Percentiles rank a stretch among this genome's conserved stretches.
Conservation (phyloP, 2,329 filamentous ascomycete species). For the Scytalidium lignicola region DNA sequence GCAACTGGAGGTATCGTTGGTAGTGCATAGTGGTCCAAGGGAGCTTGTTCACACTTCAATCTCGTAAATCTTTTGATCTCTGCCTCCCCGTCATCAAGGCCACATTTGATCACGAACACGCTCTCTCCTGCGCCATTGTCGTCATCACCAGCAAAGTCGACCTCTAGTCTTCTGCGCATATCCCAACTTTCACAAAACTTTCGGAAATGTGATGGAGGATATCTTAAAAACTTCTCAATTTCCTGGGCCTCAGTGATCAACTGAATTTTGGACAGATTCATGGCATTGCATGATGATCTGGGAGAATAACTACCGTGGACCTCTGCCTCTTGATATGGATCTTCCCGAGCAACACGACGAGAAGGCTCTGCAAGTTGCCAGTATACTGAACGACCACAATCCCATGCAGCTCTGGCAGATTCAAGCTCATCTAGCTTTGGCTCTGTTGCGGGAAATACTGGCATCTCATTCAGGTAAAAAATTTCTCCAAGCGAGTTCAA, state of each 20-base stretch:
- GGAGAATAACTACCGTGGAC: slow-evolving; percentile 75
- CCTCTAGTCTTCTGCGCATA: slow-evolving; percentile 78
- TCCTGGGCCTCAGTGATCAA: slow-evolving; percentile 72
- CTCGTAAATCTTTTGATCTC: slow-evolving; percentile 54
- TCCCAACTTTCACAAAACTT: slow-evolving; percentile 82
- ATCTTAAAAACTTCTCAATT: slow-evolving; percentile 69
- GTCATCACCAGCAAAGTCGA: slow-evolving; percentile 84
- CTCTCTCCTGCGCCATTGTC: slow-evolving; percentile 70
- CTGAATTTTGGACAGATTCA: slow-evolving; percentile 67
- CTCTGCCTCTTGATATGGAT: slow-evolving; percentile 66
- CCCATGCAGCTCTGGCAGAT: slow-evolving; percentile 67
- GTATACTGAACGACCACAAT: slow-evolving; percentile 68
- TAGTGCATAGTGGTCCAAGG: slow-evolving; percentile 23
- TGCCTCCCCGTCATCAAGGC: slow-evolving; percentile 34
- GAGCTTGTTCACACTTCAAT: slow-evolving; percentile 32
- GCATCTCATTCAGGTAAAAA: slow-evolving; percentile 74
- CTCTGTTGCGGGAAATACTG: slow-evolving; percentile 46
- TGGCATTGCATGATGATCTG: slow-evolving; percentile 67
- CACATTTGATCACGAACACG: slow-evolving; percentile 69
- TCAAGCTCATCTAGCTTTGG: slow-evolving; percentile 44
- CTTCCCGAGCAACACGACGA: slow-evolving; percentile 63
- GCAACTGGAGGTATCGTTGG: slow-evolving; percentile 24
- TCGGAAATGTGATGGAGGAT: slow-evolving; percentile 73
- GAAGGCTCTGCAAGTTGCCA: slow-evolving; percentile 81
- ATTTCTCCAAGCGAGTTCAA: slow-evolving; percentile 91